Percentiles rank a stretch among this genome's conserved stretches.
Conservation (phyloP, 345 rosid species). For the Clarkia xantiana region DNA sequence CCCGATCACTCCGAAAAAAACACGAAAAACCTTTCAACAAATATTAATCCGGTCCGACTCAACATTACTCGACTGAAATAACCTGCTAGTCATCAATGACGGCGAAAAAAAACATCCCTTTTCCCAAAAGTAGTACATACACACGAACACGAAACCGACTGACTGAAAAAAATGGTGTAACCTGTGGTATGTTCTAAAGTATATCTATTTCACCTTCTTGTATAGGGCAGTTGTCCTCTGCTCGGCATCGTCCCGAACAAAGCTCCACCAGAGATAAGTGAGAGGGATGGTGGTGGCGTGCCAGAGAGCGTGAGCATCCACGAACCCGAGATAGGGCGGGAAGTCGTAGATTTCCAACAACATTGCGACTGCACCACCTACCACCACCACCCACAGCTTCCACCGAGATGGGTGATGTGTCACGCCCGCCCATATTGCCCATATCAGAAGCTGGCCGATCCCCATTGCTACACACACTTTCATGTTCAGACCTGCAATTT, state of each 20-base stretch:
- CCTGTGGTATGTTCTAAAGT: too few species aligned
- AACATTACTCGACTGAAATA: too few species aligned
- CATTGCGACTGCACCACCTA: constrained; percentile 33
- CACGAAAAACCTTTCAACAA: too few species aligned
- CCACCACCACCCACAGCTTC: constrained; percentile 60
- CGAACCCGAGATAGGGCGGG: constrained; percentile 46
- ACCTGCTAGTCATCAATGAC: too few species aligned
- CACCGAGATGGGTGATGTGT: constrained; percentile 60
- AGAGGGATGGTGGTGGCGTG: constrained; percentile 52
- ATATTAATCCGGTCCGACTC: too few species aligned
- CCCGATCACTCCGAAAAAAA: too few species aligned
- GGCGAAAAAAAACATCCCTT: too few species aligned
- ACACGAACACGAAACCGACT: too few species aligned
- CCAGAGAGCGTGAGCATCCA: constrained; percentile 74
- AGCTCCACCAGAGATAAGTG: constrained; percentile 77
- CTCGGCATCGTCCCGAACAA: constrained; percentile 64
- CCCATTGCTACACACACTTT: constrained; percentile 59
- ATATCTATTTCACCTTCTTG: constrained; percentile 38
- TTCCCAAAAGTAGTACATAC: too few species aligned
- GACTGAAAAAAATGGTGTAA: too few species aligned
- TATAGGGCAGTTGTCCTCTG: constrained; percentile 39
- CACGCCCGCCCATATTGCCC: constrained; percentile 73
- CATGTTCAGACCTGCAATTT: constrained; percentile 51
- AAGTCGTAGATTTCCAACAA: constrained; percentile 51
- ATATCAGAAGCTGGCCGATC: constrained; percentile 45